A percentile compares a stretch with the other conserved stretches of the same genome.
These are phyloP conservation scores for Gracilariopsis chorda DNA, from an alignment of 23 red algal species.

Conservation along the genomic window DNA sequence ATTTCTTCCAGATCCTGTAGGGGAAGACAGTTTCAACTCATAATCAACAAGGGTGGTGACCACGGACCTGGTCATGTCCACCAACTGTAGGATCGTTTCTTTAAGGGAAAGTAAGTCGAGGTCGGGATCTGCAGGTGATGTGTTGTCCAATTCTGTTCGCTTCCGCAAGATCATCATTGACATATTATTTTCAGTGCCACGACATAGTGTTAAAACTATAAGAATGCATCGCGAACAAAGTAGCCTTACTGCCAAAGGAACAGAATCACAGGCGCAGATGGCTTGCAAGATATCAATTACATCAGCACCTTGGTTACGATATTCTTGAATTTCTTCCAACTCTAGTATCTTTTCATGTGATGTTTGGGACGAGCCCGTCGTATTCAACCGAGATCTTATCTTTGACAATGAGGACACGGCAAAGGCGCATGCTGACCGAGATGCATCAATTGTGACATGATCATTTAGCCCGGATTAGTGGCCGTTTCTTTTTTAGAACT, in stretches of 20 bases:
- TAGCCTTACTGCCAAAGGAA: not conserved
- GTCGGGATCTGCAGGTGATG: not conserved
- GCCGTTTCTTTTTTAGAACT: slow-evolving; percentile 12
- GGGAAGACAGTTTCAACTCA: not conserved
- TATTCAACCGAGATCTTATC: slow-evolving; percentile 19
- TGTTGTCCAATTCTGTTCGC: not conserved
- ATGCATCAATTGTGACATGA: not conserved
- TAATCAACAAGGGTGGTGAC: not conserved
- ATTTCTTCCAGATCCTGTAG: not conserved
- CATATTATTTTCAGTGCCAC: slow-evolving; percentile 18
- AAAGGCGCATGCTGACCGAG: slow-evolving; percentile 6
- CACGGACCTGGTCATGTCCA: not conserved
- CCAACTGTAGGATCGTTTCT: not conserved
- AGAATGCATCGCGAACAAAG: slow-evolving; percentile 19
- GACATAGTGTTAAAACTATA: slow-evolving; percentile 35
- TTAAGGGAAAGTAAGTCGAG: not conserved
- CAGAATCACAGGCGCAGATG: not conserved
- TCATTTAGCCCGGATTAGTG: not conserved
- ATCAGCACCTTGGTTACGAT: not conserved
- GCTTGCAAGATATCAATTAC: slow-evolving; percentile 11
- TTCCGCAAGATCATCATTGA: not conserved
- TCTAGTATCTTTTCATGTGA: not conserved
- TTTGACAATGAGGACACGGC: slow-evolving; percentile 18
- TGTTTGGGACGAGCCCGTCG: not conserved
- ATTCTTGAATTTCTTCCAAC: slow-evolving; percentile 32